Conservation (phyloP, 1,284 basidiomycete species). For the Moniliophthora roreri region DNA sequence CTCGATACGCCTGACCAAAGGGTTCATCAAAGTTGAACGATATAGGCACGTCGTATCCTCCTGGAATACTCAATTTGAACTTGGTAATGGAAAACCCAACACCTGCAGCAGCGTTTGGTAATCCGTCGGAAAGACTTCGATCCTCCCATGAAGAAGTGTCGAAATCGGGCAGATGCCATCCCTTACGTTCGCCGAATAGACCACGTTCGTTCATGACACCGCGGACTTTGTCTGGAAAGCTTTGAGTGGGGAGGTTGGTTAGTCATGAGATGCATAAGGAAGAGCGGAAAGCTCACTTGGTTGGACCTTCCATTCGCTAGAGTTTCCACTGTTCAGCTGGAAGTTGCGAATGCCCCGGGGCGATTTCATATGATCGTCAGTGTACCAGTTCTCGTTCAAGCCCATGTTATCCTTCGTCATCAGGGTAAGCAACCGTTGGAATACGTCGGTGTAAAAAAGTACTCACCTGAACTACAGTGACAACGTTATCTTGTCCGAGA, state of each 20-base stretch:
- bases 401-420: slow-evolving; percentile 12
- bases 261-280: background rate
- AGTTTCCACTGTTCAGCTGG: slow-evolving; percentile 56
- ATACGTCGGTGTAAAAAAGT: background rate
- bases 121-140: slow-evolving; percentile 52
- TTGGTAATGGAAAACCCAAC: slow-evolving; percentile 79
- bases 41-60: slow-evolving; percentile 58
- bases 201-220: slow-evolving; percentile 75
- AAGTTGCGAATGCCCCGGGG: slow-evolving; percentile 78
- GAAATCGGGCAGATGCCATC: slow-evolving; percentile 82
- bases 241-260: slow-evolving; percentile 28
- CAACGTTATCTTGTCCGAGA: slow-evolving; percentile 60
- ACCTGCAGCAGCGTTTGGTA: slow-evolving; percentile 55
- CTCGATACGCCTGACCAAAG: slow-evolving; percentile 60
- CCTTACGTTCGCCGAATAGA: slow-evolving; percentile 70
- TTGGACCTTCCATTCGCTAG: slow-evolving; percentile 76
- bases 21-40: slow-evolving; percentile 65
- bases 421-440: slow-evolving; percentile 33
- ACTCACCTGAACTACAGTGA: slow-evolving; percentile 69
- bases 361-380: slow-evolving; percentile 32
- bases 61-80: slow-evolving; percentile 59
- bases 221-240: slow-evolving; percentile 59
- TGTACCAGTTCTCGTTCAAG: slow-evolving; percentile 17
- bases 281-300: slow-evolving; percentile 38
- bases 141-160: slow-evolving; percentile 57